phyloP scores from a whole-genome alignment of 345 rosid species.

The Rubroshorea leprosula region DNA sequence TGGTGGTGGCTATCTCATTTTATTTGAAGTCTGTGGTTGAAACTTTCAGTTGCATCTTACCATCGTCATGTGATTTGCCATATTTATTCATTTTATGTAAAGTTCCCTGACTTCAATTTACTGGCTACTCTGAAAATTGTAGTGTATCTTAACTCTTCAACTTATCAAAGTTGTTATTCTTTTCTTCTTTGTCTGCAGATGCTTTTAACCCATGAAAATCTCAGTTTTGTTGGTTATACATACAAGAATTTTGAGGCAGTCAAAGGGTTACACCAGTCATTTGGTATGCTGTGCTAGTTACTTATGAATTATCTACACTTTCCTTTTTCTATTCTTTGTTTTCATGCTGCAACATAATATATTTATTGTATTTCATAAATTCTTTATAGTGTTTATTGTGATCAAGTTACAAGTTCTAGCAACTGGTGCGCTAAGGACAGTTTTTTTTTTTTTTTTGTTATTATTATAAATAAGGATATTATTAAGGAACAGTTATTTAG shows the following conservation, averaged over 20 bases:
- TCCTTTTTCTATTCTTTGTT: neutral
- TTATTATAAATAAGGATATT: too few relatives aligned
- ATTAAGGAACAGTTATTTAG: too few relatives aligned
- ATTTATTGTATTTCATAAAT: neutral
- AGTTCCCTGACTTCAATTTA: neutral
- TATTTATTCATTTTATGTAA: neutral
- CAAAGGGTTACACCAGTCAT: constrained; percentile 44
- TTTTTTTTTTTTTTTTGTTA: too few relatives aligned
- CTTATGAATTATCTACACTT: neutral
- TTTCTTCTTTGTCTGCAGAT: constrained; percentile 35
- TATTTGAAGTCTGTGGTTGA: neutral
- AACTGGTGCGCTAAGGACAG: too few relatives aligned
- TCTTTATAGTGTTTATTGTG: neutral
- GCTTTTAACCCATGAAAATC: constrained; percentile 52
- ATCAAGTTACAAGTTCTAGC: neutral
- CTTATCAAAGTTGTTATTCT: neutral
- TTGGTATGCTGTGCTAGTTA: constrained; percentile 33
- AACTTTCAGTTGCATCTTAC: neutral
- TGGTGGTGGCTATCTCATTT: neutral
- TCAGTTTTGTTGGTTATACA: constrained; percentile 87
- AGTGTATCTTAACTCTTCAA: neutral
- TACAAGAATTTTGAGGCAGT: constrained; percentile 85
- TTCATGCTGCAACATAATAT: constrained; percentile 7
- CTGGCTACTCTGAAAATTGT: neutral
- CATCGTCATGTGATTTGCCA: neutral